Base-by-base conservation (phyloP, 495 filamentous ascomycete species). In the Aspergillus cavernicola region DNA sequence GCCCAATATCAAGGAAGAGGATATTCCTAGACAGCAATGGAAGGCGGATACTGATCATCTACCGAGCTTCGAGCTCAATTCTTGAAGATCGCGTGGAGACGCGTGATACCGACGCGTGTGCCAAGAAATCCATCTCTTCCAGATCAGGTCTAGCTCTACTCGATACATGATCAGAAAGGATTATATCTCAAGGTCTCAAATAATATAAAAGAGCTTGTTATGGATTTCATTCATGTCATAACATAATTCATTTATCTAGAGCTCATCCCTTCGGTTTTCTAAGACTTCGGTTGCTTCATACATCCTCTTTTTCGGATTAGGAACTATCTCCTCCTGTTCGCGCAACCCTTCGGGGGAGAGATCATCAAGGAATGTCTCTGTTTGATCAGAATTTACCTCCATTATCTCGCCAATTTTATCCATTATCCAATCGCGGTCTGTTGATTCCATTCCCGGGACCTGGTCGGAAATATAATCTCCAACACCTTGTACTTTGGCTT, bases 241-340 rank as follows among this genome's bases (percentile, higher is more conserved):
- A 23, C 1, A 40, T 15, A n/a, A 22, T 2, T 12, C 22, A 22
- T 29, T 37, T 62, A 58, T 51, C 62, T 76, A 85, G 59, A 85
- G 61, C 65, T 85, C 82, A 67, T 85, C 82, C 46, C 64, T 75
- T 43, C 56, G 54, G 49, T 66, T 67, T 44, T 66, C 56, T 16
- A 61, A 53, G 5, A 70, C 67, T 38, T 72, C 65, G 31, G 70
- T 63, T 39, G 80, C 80, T 66, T 93, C 88, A 77, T 84, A 90
- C 82, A 92, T 87, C 66, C 89, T 75, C 72, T 95, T 96, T 75
- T 87, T 92, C 13, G 86, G 77, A 70, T 92, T 92, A 23, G 75
- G 72, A 43, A 78, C 74, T 19, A 65, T 57, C 50, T 79, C 75
- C 41, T 77, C 74, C 24, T 76, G 71, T 39, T 71, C 61, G 19